These are phyloP conservation scores for Zoysia pacifica DNA, from an alignment of 176 grass and related monocot genomes.

Conservation along the genomic window DNA sequence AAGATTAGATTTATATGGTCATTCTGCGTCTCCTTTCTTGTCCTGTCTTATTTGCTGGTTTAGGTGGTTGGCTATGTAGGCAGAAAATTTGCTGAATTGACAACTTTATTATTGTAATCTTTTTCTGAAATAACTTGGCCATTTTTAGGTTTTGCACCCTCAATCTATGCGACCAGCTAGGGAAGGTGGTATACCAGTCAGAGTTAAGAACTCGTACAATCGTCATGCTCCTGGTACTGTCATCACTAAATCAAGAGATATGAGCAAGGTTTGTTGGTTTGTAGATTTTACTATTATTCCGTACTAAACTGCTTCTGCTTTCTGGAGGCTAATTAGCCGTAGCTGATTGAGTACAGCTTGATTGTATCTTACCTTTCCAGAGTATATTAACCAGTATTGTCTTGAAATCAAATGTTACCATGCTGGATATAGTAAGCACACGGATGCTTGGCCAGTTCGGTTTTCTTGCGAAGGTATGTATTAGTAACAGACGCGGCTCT, in stretches of 20 bases:
- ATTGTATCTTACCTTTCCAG: constrained; percentile 47
- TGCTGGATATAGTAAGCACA: constrained; percentile 97
- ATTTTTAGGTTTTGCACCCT: constrained; percentile 84
- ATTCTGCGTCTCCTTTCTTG: background rate
- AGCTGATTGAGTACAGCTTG: constrained; percentile 6
- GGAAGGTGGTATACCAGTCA: constrained; percentile 87
- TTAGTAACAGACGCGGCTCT: background rate
- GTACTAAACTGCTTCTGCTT: constrained; percentile 15
- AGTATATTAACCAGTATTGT: constrained; percentile 92
- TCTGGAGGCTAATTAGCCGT: background rate
- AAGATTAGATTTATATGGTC: background rate
- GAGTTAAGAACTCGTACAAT: constrained; percentile 97
- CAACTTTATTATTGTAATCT: constrained; percentile 5
- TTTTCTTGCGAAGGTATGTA: constrained; percentile 85
- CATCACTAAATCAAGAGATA: constrained; percentile 90
- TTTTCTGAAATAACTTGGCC: background rate
- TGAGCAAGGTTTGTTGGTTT: constrained; percentile 74
- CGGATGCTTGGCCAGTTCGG: constrained; percentile 92
- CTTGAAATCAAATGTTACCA: constrained; percentile 95
- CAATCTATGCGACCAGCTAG: constrained; percentile 95
- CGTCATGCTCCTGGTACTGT: constrained; percentile 86
- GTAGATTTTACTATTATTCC: constrained; percentile 19
- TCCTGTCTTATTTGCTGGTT: background rate
- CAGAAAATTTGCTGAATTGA: background rate
- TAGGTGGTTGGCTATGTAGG: background rate